phyloP scores from a whole-genome alignment of 2,329 filamentous ascomycete species.

The Hypoxylon sp. region DNA sequence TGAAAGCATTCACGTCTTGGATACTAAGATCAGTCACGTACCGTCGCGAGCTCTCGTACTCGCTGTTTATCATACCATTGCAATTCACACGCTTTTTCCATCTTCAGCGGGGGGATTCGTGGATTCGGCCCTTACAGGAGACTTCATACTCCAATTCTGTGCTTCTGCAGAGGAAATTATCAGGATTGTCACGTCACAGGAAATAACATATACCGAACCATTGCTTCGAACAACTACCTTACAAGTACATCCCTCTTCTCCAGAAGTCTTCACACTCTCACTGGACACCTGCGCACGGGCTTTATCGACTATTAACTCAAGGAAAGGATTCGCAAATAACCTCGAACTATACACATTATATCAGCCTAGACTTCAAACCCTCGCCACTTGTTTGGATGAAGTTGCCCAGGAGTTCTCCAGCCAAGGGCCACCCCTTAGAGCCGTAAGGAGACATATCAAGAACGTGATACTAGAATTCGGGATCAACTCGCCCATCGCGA shows the following conservation, averaged over 20 bases:
- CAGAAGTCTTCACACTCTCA: conserved; percentile 14
- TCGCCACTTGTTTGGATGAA: conserved; percentile 11
- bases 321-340: conserved; percentile 3
- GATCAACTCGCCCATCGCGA: neutral
- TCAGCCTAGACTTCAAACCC: conserved; percentile 2
- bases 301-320: conserved; percentile 10
- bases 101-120: neutral
- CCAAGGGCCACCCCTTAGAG: conserved; percentile 6
- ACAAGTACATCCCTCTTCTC: conserved; percentile 9
- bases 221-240: neutral
- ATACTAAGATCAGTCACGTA: conserved; percentile 11
- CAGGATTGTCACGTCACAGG: conserved; percentile 7
- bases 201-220: neutral
- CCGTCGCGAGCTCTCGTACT: conserved; percentile 15
- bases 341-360: conserved; percentile 16
- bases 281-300: conserved; percentile 16
- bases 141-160: conserved; percentile 9
- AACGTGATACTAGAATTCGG: conserved; percentile 1
- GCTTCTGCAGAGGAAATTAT: conserved; percentile 14
- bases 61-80: conserved; percentile 18
- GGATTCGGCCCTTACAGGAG: conserved; percentile 6
- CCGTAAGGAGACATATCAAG: conserved; percentile 10
- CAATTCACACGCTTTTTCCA: conserved; percentile 13
- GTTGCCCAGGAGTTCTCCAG: conserved; percentile 6
- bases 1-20: conserved; percentile 17